Conservation (phyloP, 495 filamentous ascomycete species). For the Penicillium maclennaniae region DNA sequence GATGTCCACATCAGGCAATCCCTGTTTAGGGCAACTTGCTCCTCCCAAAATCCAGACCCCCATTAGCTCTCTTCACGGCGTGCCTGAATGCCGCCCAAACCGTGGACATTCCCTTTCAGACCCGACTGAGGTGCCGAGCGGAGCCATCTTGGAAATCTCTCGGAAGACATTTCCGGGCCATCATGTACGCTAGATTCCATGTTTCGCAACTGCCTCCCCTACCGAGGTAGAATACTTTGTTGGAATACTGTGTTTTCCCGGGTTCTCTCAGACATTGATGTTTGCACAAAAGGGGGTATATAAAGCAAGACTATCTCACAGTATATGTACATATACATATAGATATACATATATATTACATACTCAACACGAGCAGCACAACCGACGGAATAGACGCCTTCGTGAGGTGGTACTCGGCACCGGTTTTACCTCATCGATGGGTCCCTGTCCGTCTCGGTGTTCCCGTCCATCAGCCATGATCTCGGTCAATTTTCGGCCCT, state of each 20-base stretch:
- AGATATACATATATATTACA: no score
- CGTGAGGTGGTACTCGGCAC: not conserved
- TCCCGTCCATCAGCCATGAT: not conserved
- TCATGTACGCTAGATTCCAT: not conserved
- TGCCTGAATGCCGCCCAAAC: not conserved
- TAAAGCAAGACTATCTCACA: not conserved
- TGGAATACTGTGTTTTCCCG: not conserved
- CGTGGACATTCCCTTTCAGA: not conserved
- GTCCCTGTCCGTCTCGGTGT: conserved; percentile 1
- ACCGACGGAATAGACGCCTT: conserved; percentile 5
- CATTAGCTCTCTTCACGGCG: not conserved
- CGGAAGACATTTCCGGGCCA: conserved; percentile 4
- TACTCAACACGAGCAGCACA: conserved; percentile 9
- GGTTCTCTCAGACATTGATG: not conserved
- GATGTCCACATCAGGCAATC: not conserved
- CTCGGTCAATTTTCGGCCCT: conserved; percentile 10
- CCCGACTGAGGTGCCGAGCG: no score
- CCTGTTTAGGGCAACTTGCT: not conserved
- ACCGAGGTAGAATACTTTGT: not conserved
- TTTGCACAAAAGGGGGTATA: conserved; percentile 14
- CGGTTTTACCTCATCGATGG: conserved; percentile 5
- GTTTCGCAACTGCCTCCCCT: not conserved
- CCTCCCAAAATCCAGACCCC: not conserved
- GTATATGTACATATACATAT: no score
- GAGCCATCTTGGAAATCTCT: not conserved